Evolutionary conservation across 108 stramenopile genomes (phyloP), one percentile per base, ranked within the genome.

Genomic region (Cyclotella sp.): DNA sequence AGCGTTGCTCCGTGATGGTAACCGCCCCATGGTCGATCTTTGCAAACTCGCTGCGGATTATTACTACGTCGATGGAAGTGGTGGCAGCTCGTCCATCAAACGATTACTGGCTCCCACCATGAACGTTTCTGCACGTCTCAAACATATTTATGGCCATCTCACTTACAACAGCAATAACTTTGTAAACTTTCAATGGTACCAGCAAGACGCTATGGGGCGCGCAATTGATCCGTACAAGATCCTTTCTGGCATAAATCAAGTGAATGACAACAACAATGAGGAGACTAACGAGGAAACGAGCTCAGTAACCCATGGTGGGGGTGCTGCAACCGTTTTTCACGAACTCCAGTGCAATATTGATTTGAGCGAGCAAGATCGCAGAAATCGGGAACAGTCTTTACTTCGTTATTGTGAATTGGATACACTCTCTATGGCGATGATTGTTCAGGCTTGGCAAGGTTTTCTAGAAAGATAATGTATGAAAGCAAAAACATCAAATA

Each of bases 351-450:
- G 52, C 39, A 55, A 79, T 19, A 13, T 21, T 9, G 53, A 68
- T 21, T 46, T 85, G 44, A 58, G 34, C 21, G 64, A 55, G n/a
- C 13, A 67, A 16, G 63, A 63, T 41, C 72, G 78, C 16, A 28
- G 27, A 46, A 21, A 26, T 27, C 60, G 82, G 0, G 76, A 77
- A 44, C 43, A 62, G 3, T 81, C 86, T 19, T 72, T 86, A 24
- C 76, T 86, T 42, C 79, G 86, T 26, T 86, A 86, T 54, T 86
- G 86, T 65, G 86, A 86, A 52, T 52, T 86, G 24, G 86, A 86
- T 57, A 86, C 86, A 29, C 80, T 86, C 45, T 81, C 86, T 6
- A 86, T 86, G 86, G 83, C 63, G 10, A 86, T 86, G 86, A 78
- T 86, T 42, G 60, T 86, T 45, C 86, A 86, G 66, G 86, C 80